phyloP scores from a whole-genome alignment of 768 basidiomycete genomes.

The Suillus subaureus region DNA sequence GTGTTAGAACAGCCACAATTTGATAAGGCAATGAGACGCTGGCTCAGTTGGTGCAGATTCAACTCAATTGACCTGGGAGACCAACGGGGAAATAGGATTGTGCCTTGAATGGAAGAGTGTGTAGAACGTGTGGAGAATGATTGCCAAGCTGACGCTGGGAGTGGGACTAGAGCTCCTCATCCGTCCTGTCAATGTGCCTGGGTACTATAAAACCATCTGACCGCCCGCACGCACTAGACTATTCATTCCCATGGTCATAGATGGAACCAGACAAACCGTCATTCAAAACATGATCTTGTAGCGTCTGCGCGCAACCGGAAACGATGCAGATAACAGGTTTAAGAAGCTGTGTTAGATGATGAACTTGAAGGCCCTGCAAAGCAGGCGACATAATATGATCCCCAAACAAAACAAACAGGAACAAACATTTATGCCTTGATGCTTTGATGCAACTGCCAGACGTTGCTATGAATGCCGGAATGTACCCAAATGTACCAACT shows the following conservation, averaged over 20 bases:
- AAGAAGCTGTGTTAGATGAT: constrained; percentile 11
- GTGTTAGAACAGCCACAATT: background rate
- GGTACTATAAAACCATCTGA: background rate
- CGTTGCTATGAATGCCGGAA: constrained; percentile 24
- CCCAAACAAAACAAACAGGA: constrained; percentile 14
- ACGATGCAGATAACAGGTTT: background rate
- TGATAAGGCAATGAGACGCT: background rate
- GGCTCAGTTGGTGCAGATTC: background rate
- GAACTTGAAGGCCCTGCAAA: constrained; percentile 4
- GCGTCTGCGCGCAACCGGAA: background rate
- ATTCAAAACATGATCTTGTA: background rate
- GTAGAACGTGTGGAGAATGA: background rate
- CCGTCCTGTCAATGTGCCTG: background rate
- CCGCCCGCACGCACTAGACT: background rate
- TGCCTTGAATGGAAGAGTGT: background rate
- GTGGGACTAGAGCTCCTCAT: background rate
- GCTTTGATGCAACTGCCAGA: constrained; percentile 17
- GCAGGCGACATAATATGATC: constrained; percentile 6
- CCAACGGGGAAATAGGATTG: background rate
- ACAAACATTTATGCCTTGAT: constrained; percentile 21
- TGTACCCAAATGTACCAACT: constrained; percentile 12
- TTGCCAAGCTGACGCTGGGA: background rate
- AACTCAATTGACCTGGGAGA: background rate
- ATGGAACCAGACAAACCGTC: background rate
- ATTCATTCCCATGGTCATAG: background rate